phyloP scores from a whole-genome alignment of 352 stramenopile genomes.

The Globisporangium polare region DNA sequence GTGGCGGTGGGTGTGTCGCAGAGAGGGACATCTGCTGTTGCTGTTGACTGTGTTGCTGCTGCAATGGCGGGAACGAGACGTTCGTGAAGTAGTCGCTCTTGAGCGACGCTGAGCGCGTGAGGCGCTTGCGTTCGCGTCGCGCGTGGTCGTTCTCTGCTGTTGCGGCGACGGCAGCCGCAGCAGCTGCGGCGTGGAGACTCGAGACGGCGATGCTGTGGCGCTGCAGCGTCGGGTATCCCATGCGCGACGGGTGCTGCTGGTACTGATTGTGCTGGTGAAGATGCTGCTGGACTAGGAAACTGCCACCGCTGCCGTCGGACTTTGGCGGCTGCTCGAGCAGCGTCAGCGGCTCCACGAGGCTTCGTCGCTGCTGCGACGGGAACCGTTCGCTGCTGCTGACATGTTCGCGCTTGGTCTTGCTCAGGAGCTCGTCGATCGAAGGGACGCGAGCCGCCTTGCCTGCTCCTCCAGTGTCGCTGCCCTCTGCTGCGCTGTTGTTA shows the following conservation, averaged over 20 bases:
- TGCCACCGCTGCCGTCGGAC: slow-evolving; percentile 5
- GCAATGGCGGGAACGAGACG: slow-evolving; percentile 30
- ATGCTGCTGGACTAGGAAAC: neutral
- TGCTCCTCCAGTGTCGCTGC: neutral
- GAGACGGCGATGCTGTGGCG: slow-evolving; percentile 17
- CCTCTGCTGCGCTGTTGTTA: slow-evolving; percentile 10
- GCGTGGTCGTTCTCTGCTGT: slow-evolving; percentile 31
- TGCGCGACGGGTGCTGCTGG: neutral
- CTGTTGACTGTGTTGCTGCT: slow-evolving; percentile 20
- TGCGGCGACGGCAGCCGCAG: slow-evolving; percentile 1
- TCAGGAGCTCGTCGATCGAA: slow-evolving; percentile 46
- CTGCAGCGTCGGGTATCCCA: slow-evolving; percentile 18
- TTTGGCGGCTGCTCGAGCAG: slow-evolving; percentile 15
- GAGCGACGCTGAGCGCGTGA: slow-evolving; percentile 67
- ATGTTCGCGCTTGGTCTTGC: slow-evolving; percentile 12
- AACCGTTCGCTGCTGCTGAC: neutral
- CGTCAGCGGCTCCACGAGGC: slow-evolving; percentile 16
- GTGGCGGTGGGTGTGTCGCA: slow-evolving; percentile 17
- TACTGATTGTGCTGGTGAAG: neutral
- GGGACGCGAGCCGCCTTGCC: slow-evolving; percentile 14
- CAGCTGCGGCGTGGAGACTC: slow-evolving; percentile 10
- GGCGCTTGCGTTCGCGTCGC: slow-evolving; percentile 57
- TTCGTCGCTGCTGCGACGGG: slow-evolving; percentile 16
- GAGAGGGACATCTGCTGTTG: slow-evolving; percentile 8
- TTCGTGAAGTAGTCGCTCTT: slow-evolving; percentile 74